Percentiles rank a stretch among this genome's conserved stretches.
phyloP scores from a whole-genome alignment of 345 rosid species.

The Syzygium aqueum region DNA sequence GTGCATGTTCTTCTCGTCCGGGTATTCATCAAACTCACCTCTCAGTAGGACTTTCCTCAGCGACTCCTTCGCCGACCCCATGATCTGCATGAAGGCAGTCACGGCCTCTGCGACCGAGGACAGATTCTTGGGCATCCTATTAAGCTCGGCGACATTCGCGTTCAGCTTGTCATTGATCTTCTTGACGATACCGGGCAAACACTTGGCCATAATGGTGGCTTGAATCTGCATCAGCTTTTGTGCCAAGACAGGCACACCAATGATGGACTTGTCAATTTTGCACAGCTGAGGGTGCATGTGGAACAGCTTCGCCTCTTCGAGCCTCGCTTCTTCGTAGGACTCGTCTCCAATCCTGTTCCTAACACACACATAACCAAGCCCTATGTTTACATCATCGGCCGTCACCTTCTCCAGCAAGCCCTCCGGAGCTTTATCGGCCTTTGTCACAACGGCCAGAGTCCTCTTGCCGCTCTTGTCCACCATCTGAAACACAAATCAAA shows the following conservation, averaged over 20 bases:
- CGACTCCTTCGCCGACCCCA: conserved; percentile 28
- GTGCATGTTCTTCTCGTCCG: conserved; percentile 17
- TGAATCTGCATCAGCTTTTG: conserved; percentile 23
- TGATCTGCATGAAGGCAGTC: conserved; percentile 21
- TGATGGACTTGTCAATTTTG: conserved; percentile 20
- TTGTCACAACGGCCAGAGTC: conserved; percentile 46
- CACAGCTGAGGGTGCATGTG: conserved; percentile 12
- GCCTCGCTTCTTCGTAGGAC: conserved; percentile 20
- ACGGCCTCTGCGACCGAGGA: conserved; percentile 26
- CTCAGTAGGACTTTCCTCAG: conserved; percentile 22
- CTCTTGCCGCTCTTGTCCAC: conserved; percentile 29
- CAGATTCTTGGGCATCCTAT: conserved; percentile 15
- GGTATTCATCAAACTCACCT: conserved; percentile 34
- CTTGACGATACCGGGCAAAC: conserved; percentile 19
- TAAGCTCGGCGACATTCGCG: background rate
- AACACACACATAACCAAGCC: conserved; percentile 41
- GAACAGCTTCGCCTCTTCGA: conserved; percentile 13
- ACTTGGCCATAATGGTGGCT: conserved; percentile 10
- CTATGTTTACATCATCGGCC: conserved; percentile 39
- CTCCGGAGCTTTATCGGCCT: conserved; percentile 39
- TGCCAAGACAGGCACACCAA: conserved; percentile 27
- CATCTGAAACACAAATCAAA: background rate
- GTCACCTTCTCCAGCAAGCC: conserved; percentile 35
- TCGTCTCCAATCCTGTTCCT: conserved; percentile 34
- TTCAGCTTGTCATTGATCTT: conserved; percentile 23